These are phyloP conservation scores for Podaxis sp. DNA, from an alignment of 768 basidiomycete species.

Conservation along the genomic window DNA sequence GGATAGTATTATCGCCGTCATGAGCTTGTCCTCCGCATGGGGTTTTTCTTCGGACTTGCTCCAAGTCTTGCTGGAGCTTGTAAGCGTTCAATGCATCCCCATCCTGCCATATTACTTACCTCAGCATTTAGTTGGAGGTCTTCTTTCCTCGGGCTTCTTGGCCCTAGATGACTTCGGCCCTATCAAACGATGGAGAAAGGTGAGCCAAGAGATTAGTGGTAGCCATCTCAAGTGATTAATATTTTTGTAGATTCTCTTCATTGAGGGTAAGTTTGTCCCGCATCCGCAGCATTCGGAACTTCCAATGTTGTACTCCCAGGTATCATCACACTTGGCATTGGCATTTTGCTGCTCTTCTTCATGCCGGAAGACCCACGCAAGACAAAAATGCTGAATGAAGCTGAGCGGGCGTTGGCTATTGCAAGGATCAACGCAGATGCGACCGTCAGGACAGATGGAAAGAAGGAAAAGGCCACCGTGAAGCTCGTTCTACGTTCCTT, in stretches of 20 bases:
- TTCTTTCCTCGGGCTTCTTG: slow-evolving; percentile 35
- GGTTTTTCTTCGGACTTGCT: slow-evolving; percentile 33
- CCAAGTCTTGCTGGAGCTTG: slow-evolving; percentile 35
- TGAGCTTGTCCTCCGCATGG: slow-evolving; percentile 34
- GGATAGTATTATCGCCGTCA: slow-evolving; percentile 32
- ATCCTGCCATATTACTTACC: neutral
- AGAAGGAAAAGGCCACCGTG: slow-evolving; percentile 13
- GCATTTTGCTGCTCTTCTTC: slow-evolving; percentile 24
- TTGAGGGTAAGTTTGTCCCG: slow-evolving; percentile 31
- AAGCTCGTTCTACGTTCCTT: slow-evolving; percentile 15
- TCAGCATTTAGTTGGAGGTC: slow-evolving; percentile 31
- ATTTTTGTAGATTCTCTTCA: slow-evolving; percentile 33
- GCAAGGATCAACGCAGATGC: slow-evolving; percentile 29
- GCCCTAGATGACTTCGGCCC: slow-evolving; percentile 27
- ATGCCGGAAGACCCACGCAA: slow-evolving; percentile 27
- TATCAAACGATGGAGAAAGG: slow-evolving; percentile 33
- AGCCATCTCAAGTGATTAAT: neutral
- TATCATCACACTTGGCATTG: slow-evolving; percentile 27
- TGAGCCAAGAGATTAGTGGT: neutral
- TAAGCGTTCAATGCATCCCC: slow-evolving; percentile 17
- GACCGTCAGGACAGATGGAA: slow-evolving; percentile 13
- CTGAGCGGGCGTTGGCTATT: slow-evolving; percentile 27
- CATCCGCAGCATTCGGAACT: neutral
- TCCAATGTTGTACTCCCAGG: slow-evolving; percentile 16
- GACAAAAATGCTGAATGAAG: slow-evolving; percentile 26